These are phyloP conservation scores for Ogataea pini DNA, from an alignment of 805 yeast species.

Conservation along the genomic window DNA sequence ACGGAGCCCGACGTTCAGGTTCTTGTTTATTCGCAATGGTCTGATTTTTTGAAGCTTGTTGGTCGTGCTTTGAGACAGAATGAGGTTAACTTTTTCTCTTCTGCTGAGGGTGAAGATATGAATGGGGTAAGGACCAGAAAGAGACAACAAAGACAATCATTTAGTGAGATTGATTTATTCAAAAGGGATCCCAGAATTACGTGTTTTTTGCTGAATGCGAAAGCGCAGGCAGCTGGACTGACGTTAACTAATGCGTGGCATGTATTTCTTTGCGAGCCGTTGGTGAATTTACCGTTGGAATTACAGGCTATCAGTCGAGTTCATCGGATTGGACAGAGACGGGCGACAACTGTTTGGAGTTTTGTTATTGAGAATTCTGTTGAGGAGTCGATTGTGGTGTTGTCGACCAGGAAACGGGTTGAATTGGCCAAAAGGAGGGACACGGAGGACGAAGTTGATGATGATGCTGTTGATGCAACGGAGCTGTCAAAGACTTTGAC, in stretches of 20 bases:
- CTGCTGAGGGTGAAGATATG: conserved; percentile 32
- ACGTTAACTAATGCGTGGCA: conserved; percentile 92
- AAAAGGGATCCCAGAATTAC: conserved; percentile 64
- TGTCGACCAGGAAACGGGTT: conserved; percentile 63
- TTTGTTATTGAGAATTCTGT: conserved; percentile 81
- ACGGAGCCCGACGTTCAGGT: conserved; percentile 70
- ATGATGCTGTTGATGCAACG: conserved; percentile 51
- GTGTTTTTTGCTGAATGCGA: conserved; percentile 82
- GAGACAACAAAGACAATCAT: not conserved
- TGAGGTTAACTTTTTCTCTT: conserved; percentile 57
- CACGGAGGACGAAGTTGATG: conserved; percentile 29
- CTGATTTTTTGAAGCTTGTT: conserved; percentile 65
- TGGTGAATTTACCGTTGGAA: conserved; percentile 84
- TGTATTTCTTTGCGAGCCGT: conserved; percentile 89
- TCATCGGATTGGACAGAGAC: conserved; percentile 87
- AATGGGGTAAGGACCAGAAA: not conserved
- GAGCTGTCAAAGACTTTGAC: conserved; percentile 55
- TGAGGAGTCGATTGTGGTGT: conserved; percentile 80
- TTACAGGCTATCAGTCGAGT: conserved; percentile 90
- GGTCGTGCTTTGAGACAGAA: conserved; percentile 64
- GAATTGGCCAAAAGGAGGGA: conserved; percentile 36
- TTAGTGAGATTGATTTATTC: conserved; percentile 53
- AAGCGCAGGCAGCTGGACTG: conserved; percentile 86
- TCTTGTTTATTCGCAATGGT: conserved; percentile 89
- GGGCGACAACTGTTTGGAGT: conserved; percentile 88